Evolutionary conservation across 2,329 filamentous ascomycete genomes (phyloP).

Genomic region (Hypoxylon sp.): DNA sequence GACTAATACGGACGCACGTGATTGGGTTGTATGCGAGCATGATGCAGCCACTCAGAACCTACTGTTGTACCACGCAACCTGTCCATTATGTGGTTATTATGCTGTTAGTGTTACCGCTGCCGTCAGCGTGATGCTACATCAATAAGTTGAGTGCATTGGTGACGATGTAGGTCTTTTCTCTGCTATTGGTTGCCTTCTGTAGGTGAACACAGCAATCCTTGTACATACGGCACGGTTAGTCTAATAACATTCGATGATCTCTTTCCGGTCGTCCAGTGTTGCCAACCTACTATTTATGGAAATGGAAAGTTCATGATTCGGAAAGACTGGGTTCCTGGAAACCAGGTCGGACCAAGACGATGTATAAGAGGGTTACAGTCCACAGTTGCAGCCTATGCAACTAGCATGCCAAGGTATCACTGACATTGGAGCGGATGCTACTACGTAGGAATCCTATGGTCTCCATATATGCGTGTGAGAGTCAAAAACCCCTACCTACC

Average conservation of each 20-base stretch:
- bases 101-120: neutral
- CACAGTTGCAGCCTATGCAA: slow-evolving; percentile 9
- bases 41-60: neutral
- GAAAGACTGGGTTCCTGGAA: slow-evolving; percentile 3
- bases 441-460: slow-evolving; percentile 6
- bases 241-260: slow-evolving; percentile 9
- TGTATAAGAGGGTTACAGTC: slow-evolving; percentile 2
- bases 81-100: neutral
- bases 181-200: neutral
- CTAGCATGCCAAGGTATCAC: slow-evolving; percentile 14
- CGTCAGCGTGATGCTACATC: slow-evolving; percentile 9
- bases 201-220: slow-evolving; percentile 3
- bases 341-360: neutral
- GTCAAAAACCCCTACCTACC: neutral
- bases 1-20: neutral
- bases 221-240: neutral
- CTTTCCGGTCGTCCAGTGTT: neutral
- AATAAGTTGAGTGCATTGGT: slow-evolving; percentile 15
- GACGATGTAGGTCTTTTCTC: neutral
- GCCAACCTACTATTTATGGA: neutral
- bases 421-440: slow-evolving; percentile 7
- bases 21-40: neutral
- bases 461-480: slow-evolving; percentile 7
- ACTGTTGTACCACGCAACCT: neutral
- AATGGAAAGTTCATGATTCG: slow-evolving; percentile 1